Base-by-base conservation (phyloP, 2,329 filamentous ascomycete genomes). In the Amauroascus verrucosus region DNA sequence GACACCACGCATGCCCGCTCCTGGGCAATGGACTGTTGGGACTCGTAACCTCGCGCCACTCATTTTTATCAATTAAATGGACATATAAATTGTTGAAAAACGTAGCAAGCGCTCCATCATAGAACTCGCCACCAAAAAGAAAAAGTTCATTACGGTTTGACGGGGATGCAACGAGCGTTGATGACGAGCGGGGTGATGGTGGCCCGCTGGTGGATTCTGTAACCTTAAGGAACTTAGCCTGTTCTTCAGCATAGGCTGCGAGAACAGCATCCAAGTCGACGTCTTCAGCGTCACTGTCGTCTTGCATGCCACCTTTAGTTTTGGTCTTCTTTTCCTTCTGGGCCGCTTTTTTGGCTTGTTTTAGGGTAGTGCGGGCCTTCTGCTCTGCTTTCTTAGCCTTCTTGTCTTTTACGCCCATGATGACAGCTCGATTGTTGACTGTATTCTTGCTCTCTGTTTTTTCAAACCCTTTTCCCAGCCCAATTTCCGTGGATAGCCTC, bases 61-160 rank as follows among this genome's bases (percentile, higher is more conserved):
- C 85, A 69, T 94, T 87, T 58, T 83, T 81, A 70, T 86, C 86
- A 67, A 89, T 85, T 70, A 93, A 76, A 64, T 84, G 84, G 33
- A 85, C 73, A 60, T 77, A 82, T 2, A 85, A 70, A 60, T 85
- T 82, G 63, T 83, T 85, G 69, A 76, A 84, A 68, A 85, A 85
- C 1, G 74, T 74, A 1, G 91, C 93, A 53, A 93, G 74, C 1
- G 86, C 86, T 3, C 93, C 93, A 70, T 97, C 95, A 72, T 88
- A 97, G 65, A 90, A 94, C 74, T 98, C 93, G 59, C 93, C 93
- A 14, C 91, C 93, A 68, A 94, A 98, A 4, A 97, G 73, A 60
- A 97, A 83, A 54, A 98, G 72, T 67, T 94, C 89, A 69, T 93
- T 94, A 62, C 79, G 81, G 70, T 94, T 91, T 30, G 84, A 81